phyloP scores from a whole-genome alignment of 805 yeast genomes.

The Kazachstania africana region DNA sequence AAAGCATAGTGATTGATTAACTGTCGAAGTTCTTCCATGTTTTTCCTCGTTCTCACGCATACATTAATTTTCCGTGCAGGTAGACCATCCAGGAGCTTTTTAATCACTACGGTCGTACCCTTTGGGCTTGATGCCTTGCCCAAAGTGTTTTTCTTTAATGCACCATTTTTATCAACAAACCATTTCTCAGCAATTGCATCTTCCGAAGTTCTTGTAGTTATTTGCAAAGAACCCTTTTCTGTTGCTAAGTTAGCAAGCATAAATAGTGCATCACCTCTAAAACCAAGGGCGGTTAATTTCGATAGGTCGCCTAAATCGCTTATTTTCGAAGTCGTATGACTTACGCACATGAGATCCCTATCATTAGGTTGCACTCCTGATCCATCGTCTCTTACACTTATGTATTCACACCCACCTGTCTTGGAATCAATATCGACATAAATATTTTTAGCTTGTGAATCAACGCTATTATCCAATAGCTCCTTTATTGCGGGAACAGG shows the following conservation, averaged over 20 bases:
- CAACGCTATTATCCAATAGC: constrained; percentile 32
- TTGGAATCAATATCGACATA: constrained; percentile 28
- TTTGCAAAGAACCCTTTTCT: constrained; percentile 19
- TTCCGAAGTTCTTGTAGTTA: constrained; percentile 21
- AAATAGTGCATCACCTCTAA: constrained; percentile 39
- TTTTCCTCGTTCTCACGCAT: constrained; percentile 16
- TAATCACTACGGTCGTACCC: constrained; percentile 29
- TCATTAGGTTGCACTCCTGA: constrained; percentile 26
- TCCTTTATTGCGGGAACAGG: constrained; percentile 31
- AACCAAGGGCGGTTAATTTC: constrained; percentile 30
- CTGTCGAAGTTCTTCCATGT: constrained; percentile 14
- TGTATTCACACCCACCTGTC: constrained; percentile 28
- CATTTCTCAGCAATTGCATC: constrained; percentile 29
- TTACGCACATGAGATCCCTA: constrained; percentile 27
- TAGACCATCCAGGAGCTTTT: constrained; percentile 23
- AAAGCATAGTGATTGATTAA: constrained; percentile 26
- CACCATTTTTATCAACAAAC: constrained; percentile 25
- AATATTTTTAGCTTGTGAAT: constrained; percentile 26
- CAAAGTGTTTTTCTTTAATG: constrained; percentile 7
- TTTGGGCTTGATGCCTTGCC: constrained; percentile 17
- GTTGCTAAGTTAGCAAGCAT: constrained; percentile 24
- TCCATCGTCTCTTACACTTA: constrained; percentile 32
- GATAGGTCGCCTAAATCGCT: constrained; percentile 21
- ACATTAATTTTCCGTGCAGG: constrained; percentile 27
- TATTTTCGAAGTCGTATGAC: constrained; percentile 35